Base-by-base conservation (phyloP, 2,329 filamentous ascomycete species). In the Cladorrhinum sp. region DNA sequence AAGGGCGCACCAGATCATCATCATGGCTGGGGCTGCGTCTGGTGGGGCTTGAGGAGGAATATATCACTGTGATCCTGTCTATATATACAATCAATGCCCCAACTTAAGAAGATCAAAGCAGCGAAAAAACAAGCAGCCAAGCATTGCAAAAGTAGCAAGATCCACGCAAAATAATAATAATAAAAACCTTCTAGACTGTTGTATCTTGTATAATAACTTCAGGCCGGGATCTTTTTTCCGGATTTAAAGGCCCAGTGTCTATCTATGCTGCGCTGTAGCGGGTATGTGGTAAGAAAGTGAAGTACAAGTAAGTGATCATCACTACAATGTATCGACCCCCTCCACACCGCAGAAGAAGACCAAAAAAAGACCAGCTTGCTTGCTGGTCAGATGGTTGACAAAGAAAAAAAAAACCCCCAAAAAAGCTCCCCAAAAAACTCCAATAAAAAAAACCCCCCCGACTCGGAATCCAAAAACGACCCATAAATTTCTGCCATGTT, bases 1-100 rank as follows among this genome's bases (percentile, higher is more conserved):
- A 64, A 76, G 83, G 61, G 69, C 76, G 62, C 72, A 81, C 55
- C 83, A 87, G 75, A 72, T 79, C 50, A 77, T 78, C 60, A 72
- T 77, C 2, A 76, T 84, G 57, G 74, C 67, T 39, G 73, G 65
- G 10, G 73, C 59, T 52, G 72, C 7, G 3, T 3, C 3, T 46
- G 42, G 42, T 46, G 42, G 42, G 18, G 16, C 42, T 8, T 46
- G 16, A 46, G 36, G 36, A 42, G 14, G 36, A 12, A 42, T 30
- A 5, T 30, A 30, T 30, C 26, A 30, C 10, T 4, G 26, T 5
- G 26, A 30, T 30, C 26, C 26, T 30, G 26, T 30, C 26, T 36
- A 36, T 36, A 36, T 36, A 36, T 36, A 36, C 33, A 36, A 9
- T 10, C 33, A 36, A 16, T n/a, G n/a, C n/a, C n/a, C n/a, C n/a